Conservation (phyloP, 225 moss, liverwort and hornwort genomes). For the Neckera pumila region DNA sequence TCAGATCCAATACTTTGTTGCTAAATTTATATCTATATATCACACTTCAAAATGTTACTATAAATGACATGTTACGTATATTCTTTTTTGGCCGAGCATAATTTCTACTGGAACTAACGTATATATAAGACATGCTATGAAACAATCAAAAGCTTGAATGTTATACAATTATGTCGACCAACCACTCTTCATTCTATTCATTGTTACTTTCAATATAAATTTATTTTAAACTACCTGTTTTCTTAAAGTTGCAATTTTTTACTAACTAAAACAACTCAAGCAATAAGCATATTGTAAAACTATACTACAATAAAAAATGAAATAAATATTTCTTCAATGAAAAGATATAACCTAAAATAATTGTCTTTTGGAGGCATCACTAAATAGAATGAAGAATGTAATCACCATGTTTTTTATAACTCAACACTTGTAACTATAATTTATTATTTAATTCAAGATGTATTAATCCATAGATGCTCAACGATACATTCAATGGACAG, state of each 20-base stretch:
- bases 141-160: background rate
- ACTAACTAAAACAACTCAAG: background rate
- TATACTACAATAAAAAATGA: no score
- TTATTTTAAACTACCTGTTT: background rate
- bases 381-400: background rate
- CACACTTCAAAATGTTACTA: background rate
- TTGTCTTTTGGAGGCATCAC: background rate
- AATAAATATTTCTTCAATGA: background rate
- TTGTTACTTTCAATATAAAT: background rate
- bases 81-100: background rate
- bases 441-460: background rate
- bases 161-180: background rate
- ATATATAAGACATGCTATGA: no score
- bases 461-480: background rate
- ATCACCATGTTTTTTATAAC: accelerated
- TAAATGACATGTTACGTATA: background rate
- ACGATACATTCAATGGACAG: background rate
- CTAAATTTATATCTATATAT: background rate
- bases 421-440: background rate
- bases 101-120: no score
- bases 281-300: background rate
- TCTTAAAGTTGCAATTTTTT: background rate
- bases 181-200: background rate
- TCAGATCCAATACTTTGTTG: background rate
- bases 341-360: background rate